Evolutionary conservation across 805 yeast species (phyloP), one percentile per base, ranked within the genome.

Genomic region (Crinitomyces ghanaensis): DNA sequence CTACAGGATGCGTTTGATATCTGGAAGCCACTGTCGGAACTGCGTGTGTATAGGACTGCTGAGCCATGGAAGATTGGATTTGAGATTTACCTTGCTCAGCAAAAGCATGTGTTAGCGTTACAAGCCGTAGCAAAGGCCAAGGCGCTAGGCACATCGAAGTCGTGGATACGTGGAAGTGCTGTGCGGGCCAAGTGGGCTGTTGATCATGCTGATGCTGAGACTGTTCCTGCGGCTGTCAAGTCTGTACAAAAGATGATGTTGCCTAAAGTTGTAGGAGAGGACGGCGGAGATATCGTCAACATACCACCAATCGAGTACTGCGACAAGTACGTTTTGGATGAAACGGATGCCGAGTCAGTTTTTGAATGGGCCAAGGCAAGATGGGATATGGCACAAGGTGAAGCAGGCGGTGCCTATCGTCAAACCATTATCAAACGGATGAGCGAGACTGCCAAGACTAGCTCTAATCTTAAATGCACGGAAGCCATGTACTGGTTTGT

Each of bases 21-120:
- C 16, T 59, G 60, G 45, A 60, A 59, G 45, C 66, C 66, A 4
- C 36, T 54, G 14, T 42, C 45, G 24, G 39, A 36, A 19, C 35
- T 38, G 12, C 22, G 36, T 6, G n/a, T n/a, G n/a, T n/a, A n/a
- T n/a, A n/a, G n/a, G n/a, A 19, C 36, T 22, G 21, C 24, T n/a
- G 19, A 33, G 30, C 7, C 19, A 6, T 65, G 70, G 70, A 59
- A 63, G 39, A 51, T 66, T 15, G 68, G 62, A 3, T 67, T 59
- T 46, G 56, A 56, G 25, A 45, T 70, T 9, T 64, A 66, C 43
- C 48, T 62, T 33, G 43, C 55, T 2, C 68, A 66, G 39, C 59
- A 62, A 30, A 70, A 70, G 51, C 69, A 67, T 42, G 65, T 70
- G 19, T 57, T 71, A 42, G 73, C 75, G 5, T 52, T 65, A 30